Conservation (phyloP, 306 rosid genomes). For the Cicer arietinum region DNA sequence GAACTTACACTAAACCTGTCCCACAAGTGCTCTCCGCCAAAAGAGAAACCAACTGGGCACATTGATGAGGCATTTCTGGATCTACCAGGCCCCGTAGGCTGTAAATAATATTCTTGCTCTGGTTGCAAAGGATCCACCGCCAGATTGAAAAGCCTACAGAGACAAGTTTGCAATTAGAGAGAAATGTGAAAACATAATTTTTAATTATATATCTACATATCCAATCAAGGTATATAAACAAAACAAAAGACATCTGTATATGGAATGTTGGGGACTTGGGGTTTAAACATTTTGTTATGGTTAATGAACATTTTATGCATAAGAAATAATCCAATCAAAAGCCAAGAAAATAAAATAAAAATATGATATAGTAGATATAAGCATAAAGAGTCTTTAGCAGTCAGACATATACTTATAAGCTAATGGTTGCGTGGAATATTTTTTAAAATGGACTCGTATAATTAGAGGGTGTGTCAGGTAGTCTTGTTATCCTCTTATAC, state of each 20-base stretch:
- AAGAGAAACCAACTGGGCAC: conserved; percentile 90
- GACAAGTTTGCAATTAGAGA: conserved; percentile 32
- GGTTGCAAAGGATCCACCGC: conserved; percentile 78
- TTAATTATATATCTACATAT: conserved; percentile 5
- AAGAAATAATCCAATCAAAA: conserved; percentile 8
- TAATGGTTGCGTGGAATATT: conserved; percentile 16
- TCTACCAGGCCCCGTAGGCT: conserved; percentile 79
- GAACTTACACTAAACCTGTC: conserved; percentile 89
- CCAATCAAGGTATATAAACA: conserved; percentile 34
- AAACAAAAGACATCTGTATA: neutral
- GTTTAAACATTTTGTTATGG: conserved; percentile 3
- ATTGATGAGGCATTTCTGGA: conserved; percentile 83
- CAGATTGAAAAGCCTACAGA: conserved; percentile 84
- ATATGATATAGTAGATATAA: neutral
- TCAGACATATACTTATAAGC: conserved; percentile 5
- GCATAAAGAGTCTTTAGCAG: conserved; percentile 2
- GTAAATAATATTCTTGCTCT: conserved; percentile 96
- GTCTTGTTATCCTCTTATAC: conserved; percentile 16
- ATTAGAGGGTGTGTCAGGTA: conserved; percentile 8
- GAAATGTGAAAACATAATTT: conserved; percentile 28
- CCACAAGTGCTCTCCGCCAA: conserved; percentile 97
- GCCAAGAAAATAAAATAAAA: conserved; percentile 1
- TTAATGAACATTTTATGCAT: conserved; percentile 13
- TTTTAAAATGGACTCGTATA: conserved; percentile 8
- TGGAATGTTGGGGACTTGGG: neutral